Evolutionary conservation across 768 basidiomycete genomes (phyloP).

Genomic region (Mycena capillaripes): DNA sequence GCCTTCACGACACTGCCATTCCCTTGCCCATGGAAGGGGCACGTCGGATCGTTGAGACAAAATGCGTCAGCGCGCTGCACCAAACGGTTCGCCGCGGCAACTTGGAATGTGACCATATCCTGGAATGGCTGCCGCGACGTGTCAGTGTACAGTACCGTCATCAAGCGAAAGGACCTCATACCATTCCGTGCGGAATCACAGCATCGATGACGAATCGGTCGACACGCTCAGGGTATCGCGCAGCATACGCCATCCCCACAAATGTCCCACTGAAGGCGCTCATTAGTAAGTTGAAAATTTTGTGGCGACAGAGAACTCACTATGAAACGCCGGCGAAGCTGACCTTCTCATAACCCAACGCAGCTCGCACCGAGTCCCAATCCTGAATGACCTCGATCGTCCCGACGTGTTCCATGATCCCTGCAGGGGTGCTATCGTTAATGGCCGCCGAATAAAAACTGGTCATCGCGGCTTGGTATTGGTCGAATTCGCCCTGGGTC

Average conservation of each 20-base stretch:
- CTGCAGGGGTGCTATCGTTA: slow-evolving; percentile 17
- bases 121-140: not conserved
- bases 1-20: slow-evolving; percentile 52
- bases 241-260: slow-evolving; percentile 20
- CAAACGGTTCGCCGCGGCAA: slow-evolving; percentile 34
- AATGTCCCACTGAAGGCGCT: slow-evolving; percentile 10
- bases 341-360: slow-evolving; percentile 34
- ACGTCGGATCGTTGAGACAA: slow-evolving; percentile 31
- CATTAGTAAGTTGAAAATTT: not conserved
- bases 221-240: slow-evolving; percentile 25
- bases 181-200: slow-evolving; percentile 16
- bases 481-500: slow-evolving; percentile 26
- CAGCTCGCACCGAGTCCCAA: slow-evolving; percentile 29
- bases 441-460: slow-evolving; percentile 9
- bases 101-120: slow-evolving; percentile 24
- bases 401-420: slow-evolving; percentile 27
- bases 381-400: slow-evolving; percentile 29
- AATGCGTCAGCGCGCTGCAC: slow-evolving; percentile 37
- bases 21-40: slow-evolving; percentile 37
- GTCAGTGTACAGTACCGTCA: not conserved
- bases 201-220: slow-evolving; percentile 35
- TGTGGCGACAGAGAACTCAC: slow-evolving; percentile 3
- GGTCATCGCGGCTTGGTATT: slow-evolving; percentile 27
- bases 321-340: slow-evolving; percentile 28
- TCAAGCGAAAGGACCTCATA: not conserved